Evolutionary conservation across 1,284 basidiomycete genomes (phyloP), one percentile per base, ranked within the genome.

Genomic region (Takashimella tepidaria): DNA sequence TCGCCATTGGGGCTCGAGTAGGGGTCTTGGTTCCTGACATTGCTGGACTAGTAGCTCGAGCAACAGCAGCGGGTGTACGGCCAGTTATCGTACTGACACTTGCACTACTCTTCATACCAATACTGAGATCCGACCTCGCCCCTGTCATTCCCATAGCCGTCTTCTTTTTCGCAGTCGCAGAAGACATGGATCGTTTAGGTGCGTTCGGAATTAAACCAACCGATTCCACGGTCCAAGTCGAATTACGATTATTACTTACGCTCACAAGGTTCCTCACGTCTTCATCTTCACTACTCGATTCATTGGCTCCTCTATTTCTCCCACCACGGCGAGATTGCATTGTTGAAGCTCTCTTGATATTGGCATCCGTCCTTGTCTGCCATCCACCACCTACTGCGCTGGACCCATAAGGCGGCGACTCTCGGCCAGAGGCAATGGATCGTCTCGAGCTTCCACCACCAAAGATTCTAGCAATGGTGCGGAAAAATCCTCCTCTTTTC

Each of bases 401-500:
- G 6, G 58, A 51, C 5, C 64, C 64, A 51, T 68, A 67, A 21
- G 67, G 59, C 13, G 70, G 72, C 0, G 68, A 69, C 11, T 63
- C 63, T 19, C 67, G 53, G 23, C 67, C 64, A 0, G 66, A 66
- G 8, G 65, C 53, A n/a, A n/a, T n/a, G 22, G 53, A 21, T 25
- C 55, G 49, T 21, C 58, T 63, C 13, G 44, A 51, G 6, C 49
- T 49, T 19, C 51, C 47, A 20, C 64, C 58, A 49, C 70, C 69
- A 67, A 76, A 76, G 49, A 75, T 60, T n/a, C 65, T 58, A 3
- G 66, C 62, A 47, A 76, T 60, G 0, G 66, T 66, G 5, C 65
- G 61, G 56, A 75, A 74, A 66, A 76, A 76, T 12, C 74, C 74
- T 41, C 61, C 57, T 61, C 70, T 72, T 58, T 70, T 70, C 58